A percentile compares a stretch with the other conserved stretches of the same genome.
Conservation (phyloP, 345 rosid genomes). For the Conringia planisiliqua region DNA sequence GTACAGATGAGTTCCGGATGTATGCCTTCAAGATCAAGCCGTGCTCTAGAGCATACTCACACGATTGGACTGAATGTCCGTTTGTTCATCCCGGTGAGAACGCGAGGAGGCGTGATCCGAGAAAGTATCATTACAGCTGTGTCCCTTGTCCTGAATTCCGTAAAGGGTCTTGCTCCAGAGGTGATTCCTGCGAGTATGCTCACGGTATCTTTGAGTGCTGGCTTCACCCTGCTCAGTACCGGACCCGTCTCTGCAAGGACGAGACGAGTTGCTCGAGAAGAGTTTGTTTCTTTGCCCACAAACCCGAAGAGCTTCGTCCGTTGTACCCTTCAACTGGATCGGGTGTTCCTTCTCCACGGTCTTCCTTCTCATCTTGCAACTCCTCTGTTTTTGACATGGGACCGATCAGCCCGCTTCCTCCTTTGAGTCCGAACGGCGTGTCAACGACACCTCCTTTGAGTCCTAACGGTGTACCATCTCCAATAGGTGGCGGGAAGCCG, state of each 20-base stretch:
- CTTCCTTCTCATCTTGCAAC: constrained; percentile 45
- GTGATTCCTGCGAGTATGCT: constrained; percentile 85
- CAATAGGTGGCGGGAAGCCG: constrained; percentile 40
- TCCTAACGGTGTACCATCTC: constrained; percentile 60
- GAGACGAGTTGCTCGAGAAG: constrained; percentile 67
- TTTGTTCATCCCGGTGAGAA: constrained; percentile 98
- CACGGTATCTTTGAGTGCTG: constrained; percentile 93
- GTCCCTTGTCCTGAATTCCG: constrained; percentile 96
- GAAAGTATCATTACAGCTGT: constrained; percentile 84
- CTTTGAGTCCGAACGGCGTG: constrained; percentile 41
- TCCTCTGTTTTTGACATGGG: constrained; percentile 56
- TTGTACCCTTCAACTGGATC: constrained; percentile 84
- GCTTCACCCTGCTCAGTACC: constrained; percentile 97
- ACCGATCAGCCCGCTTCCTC: constrained; percentile 55
- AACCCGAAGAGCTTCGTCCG: constrained; percentile 79
- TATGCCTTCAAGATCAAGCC: constrained; percentile 86
- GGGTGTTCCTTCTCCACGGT: constrained; percentile 75
- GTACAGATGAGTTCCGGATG: constrained; percentile 94
- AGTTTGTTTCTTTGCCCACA: constrained; percentile 98
- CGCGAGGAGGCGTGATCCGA: constrained; percentile 90
- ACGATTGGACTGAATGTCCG: constrained; percentile 96
- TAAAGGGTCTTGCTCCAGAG: constrained; percentile 80
- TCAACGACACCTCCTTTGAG: constrained; percentile 67
- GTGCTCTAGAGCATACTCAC: constrained; percentile 94
- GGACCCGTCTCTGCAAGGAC: constrained; percentile 87